Evolutionary conservation across 768 basidiomycete genomes (phyloP).

Genomic region (Mycena alexandri): DNA sequence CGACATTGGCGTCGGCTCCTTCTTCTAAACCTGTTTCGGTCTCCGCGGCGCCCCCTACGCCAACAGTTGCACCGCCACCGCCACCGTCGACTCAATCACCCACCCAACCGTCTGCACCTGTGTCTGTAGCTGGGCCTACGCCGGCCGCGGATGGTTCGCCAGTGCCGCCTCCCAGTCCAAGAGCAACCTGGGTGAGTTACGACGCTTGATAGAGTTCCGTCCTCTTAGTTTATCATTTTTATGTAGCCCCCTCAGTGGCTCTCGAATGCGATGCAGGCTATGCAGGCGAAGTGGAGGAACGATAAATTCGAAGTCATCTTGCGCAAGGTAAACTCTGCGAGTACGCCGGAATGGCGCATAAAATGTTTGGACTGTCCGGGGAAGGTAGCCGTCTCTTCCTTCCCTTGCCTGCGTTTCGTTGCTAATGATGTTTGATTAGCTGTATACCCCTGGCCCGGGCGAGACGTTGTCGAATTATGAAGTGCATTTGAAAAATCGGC

Average conservation of each 20-base stretch:
- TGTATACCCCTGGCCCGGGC: conserved; percentile 92
- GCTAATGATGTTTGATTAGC: conserved; percentile 51
- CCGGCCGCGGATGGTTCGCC: background rate
- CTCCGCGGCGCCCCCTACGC: conserved; percentile 3
- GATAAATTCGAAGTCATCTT: conserved; percentile 87
- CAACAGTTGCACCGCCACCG: background rate
- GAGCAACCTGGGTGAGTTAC: conserved; percentile 37
- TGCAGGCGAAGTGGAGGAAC: conserved; percentile 81
- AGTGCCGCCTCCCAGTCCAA: conserved; percentile 39
- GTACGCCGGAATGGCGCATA: conserved; percentile 85
- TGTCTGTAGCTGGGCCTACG: conserved; percentile 30
- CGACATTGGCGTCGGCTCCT: conserved; percentile 1
- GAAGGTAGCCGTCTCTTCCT: conserved; percentile 68
- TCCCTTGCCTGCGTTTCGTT: background rate
- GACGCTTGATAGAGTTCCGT: background rate
- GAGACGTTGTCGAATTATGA: conserved; percentile 92
- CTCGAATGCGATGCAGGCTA: conserved; percentile 67
- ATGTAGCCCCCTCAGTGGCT: conserved; percentile 78
- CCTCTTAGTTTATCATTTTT: conserved; percentile 17
- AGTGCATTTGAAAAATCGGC: conserved; percentile 90
- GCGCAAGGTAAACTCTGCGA: conserved; percentile 64
- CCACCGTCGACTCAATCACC: background rate
- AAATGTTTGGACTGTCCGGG: conserved; percentile 95
- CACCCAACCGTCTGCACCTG: conserved; percentile 35
- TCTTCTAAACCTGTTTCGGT: conserved; percentile 8